Evolutionary conservation across 768 basidiomycete genomes (phyloP).

Genomic region (Russula olivacea): DNA sequence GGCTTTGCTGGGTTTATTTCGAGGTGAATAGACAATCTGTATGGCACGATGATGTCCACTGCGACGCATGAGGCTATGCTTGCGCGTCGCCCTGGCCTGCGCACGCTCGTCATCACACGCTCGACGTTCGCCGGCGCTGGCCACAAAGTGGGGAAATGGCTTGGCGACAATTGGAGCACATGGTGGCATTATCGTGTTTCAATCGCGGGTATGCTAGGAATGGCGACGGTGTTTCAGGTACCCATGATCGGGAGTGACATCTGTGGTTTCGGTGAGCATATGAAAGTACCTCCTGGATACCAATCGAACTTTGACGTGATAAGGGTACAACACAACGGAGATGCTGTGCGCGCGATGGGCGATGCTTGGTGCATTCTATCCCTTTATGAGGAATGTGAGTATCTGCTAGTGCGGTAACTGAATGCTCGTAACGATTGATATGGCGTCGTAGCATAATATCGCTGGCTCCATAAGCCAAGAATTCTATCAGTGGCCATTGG

Average conservation of each 20-base stretch:
- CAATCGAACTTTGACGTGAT: not conserved
- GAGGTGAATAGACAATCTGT: slow-evolving; percentile 55
- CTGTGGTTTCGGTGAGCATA: slow-evolving; percentile 52
- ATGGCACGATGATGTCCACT: slow-evolving; percentile 66
- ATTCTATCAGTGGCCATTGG: slow-evolving; percentile 58
- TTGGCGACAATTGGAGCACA: slow-evolving; percentile 56
- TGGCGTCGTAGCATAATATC: slow-evolving; percentile 51
- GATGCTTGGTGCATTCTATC: slow-evolving; percentile 68
- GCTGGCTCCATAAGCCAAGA: slow-evolving; percentile 53
- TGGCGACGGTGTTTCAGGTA: slow-evolving; percentile 59
- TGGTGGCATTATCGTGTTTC: slow-evolving; percentile 57
- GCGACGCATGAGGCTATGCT: slow-evolving; percentile 58
- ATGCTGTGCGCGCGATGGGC: slow-evolving; percentile 72
- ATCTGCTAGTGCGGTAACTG: slow-evolving; percentile 27
- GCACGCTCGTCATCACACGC: slow-evolving; percentile 63
- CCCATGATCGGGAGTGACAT: slow-evolving; percentile 78
- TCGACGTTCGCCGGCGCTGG: slow-evolving; percentile 71
- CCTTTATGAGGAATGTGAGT: slow-evolving; percentile 72
- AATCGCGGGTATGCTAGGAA: slow-evolving; percentile 59
- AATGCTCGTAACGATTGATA: slow-evolving; percentile 30
- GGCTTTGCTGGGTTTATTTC: not conserved
- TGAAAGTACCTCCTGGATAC: not conserved
- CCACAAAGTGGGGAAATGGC: slow-evolving; percentile 61
- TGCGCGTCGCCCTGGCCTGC: slow-evolving; percentile 52
- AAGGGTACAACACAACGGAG: slow-evolving; percentile 58